Conservation (phyloP, 208 protist genomes). For the Naegleria gruberi region DNA sequence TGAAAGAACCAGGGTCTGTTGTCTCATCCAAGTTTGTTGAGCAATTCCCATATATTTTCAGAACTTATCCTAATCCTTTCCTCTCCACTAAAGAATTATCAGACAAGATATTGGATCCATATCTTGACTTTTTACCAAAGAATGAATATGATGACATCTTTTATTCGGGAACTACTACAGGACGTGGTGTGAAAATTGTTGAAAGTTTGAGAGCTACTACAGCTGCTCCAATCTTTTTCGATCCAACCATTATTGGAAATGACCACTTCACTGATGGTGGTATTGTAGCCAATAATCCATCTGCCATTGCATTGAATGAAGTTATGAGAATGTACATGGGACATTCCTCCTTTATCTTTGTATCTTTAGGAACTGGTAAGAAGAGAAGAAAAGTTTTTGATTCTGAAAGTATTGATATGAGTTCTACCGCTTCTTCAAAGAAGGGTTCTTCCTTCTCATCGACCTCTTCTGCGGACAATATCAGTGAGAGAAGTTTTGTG, state of each 20-base stretch:
- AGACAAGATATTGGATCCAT: background rate
- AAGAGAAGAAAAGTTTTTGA: background rate
- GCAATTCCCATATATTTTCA: background rate
- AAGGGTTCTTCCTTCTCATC: too few relatives aligned
- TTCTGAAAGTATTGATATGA: background rate
- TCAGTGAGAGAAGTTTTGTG: background rate
- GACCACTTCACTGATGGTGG: background rate
- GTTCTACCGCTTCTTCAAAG: background rate
- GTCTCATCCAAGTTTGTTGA: background rate
- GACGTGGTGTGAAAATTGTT: background rate
- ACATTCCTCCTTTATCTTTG: background rate
- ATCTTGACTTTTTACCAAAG: background rate
- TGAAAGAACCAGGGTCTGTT: background rate
- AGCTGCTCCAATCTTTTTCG: background rate
- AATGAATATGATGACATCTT: background rate
- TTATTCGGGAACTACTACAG: background rate
- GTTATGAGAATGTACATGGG: background rate
- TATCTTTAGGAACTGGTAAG: background rate
- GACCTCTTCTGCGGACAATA: too few relatives aligned
- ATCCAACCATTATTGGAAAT: background rate
- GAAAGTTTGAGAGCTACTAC: background rate
- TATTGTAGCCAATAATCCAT: background rate
- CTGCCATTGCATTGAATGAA: background rate
- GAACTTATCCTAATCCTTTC: background rate
- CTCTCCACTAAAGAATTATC: background rate